Evolutionary conservation across 164 flowering plant genomes (phyloP), one percentile per base, ranked within the genome.

Genomic region (Magnolia kwangsiensis): DNA sequence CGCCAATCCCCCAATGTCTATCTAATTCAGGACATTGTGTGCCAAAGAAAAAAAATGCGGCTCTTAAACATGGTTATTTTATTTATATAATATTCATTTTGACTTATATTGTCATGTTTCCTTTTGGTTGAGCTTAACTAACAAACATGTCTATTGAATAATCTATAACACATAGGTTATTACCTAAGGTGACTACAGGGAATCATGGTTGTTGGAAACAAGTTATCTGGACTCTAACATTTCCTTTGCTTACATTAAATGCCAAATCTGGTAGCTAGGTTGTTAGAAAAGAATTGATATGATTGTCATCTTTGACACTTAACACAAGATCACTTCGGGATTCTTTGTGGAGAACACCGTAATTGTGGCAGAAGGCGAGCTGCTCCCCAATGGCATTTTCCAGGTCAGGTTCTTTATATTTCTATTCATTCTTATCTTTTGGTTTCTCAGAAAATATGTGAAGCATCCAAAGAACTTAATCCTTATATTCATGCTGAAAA

Each of bases 301-400:
- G 20, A 59, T 71, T 68, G 59, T 80, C 86, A 88, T 88, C 93
- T 72, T 90, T 92, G 81, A 94, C 90, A 73, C 69, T 75, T 66
- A 76, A 74, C 81, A 96, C 99, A 96, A 90, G 82, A 87, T 94
- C 67, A 90, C 97, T 8, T 86, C 98, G 64, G 99, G 99, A 2
- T 91, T 90, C 37, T 93, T 94, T 78, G 83, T 89, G 51, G 99
- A 96, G 85, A 94, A 96, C 78, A 94, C 98, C 8, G 83, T 96
- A 75, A 89, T 96, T 80, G 88, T 94, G 75, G 99, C 94, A 20
- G 98, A 96, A 85, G 98, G 99, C 3, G 92, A 91, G 85, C 88
- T 89, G 91, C 95, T 86, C 14, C 55, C 83, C 64, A 85, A 85
- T 76, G 99, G 98, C 37, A 81, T 88, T 55, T 96, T 94, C 80